Evolutionary conservation across 129 eudicot genomes (phyloP).

Genomic region (Ambrosia trifida): DNA sequence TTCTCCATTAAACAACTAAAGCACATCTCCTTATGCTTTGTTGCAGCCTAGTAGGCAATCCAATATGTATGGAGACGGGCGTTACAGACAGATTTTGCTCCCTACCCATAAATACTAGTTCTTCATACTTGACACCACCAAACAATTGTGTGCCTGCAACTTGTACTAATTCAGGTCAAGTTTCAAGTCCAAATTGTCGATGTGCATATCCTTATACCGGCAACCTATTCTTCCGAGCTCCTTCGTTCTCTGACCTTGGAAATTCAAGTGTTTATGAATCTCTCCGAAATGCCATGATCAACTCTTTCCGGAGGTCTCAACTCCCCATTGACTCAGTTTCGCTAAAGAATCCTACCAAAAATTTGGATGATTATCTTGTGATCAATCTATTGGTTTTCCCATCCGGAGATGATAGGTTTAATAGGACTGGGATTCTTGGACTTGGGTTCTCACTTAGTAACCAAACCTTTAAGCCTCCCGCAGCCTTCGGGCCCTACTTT

Average conservation of each 20-base stretch:
- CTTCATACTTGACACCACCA: conserved; percentile 42
- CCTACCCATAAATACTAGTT: conserved; percentile 30
- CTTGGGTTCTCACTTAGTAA: conserved; percentile 57
- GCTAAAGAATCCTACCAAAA: conserved; percentile 44
- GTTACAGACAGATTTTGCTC: conserved; percentile 40
- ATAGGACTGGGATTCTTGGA: conserved; percentile 53
- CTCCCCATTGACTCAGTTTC: conserved; percentile 67
- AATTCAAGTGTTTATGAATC: conserved; percentile 24
- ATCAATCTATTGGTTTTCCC: conserved; percentile 59
- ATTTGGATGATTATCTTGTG: conserved; percentile 48
- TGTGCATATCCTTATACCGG: conserved; percentile 74
- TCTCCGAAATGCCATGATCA: conserved; percentile 41
- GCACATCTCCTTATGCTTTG: neutral
- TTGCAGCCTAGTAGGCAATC: conserved; percentile 71
- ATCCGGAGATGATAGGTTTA: conserved; percentile 52
- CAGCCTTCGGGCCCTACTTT: conserved; percentile 59
- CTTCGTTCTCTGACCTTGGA: conserved; percentile 65
- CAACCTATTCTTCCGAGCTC: conserved; percentile 58
- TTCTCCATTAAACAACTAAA: neutral
- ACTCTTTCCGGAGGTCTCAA: conserved; percentile 31
- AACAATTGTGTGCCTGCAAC: conserved; percentile 42
- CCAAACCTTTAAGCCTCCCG: conserved; percentile 70
- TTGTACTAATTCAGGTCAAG: conserved; percentile 43
- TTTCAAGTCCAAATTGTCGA: conserved; percentile 55
- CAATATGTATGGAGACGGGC: conserved; percentile 51